Base-by-base conservation (phyloP, 2,329 filamentous ascomycete genomes). In the Clathrospora elynae region DNA sequence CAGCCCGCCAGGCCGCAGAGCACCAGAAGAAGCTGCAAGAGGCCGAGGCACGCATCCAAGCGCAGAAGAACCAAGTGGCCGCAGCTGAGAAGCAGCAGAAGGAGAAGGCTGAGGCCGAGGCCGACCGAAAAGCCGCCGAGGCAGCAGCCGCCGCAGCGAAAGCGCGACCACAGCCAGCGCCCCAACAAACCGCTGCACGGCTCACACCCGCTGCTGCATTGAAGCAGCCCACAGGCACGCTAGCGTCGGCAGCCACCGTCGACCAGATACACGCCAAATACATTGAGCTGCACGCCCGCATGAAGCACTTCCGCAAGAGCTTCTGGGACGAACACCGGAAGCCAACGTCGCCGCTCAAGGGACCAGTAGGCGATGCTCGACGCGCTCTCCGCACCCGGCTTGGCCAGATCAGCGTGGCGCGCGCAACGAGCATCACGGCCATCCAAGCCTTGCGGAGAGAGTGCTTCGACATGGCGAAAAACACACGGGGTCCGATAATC, bases 231-330 rank as follows among this genome's bases (percentile, higher is more conserved):
- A 19, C 36, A 8, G 35, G 41, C 11, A 17, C 53, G 24, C 41
- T 47, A 17, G 45, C 55, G 18, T 16, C 46, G 6, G 35, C 55
- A 7, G 39, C 53, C 20, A 58, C 54, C 34, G 51, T 61, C 31
- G 61, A 70, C 11, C 61, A 53, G 13, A 45, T 67, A 6, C 68
- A 71, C 43, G 42, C 42, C 12, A 61, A 66, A 28, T 71, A 71
- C 16, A 55, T 71, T 3, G 57, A 59, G 35, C 51, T 71, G 1
- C 68, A 71, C 40, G 46, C 62, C 23, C 57, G 58, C 5, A 66
- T 71, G 59, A 71, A 71, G 48, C 40, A 55, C n/a, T 68, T 71
- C 33, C 59, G 68, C 10, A 60, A 59, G 4, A 34, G 60, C 6
- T 66, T 70, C 38, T 49, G 46, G 41, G 51, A 64, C 11, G 28